Evolutionary conservation across 1,284 basidiomycete species (phyloP), one percentile per base, ranked within the genome.

Genomic region (Pascua guehoae): DNA sequence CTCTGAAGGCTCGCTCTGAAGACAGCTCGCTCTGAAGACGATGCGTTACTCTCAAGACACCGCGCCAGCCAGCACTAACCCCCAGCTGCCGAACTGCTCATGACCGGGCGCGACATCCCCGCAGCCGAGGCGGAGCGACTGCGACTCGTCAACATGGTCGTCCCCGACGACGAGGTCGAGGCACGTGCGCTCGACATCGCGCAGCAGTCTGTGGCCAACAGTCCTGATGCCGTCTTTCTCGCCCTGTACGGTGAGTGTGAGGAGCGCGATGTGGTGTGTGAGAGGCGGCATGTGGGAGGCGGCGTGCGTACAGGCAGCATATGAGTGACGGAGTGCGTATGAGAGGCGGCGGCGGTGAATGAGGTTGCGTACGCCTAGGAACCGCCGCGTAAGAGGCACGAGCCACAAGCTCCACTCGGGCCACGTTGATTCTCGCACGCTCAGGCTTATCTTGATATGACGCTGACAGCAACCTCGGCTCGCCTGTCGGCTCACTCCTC

Each of bases 121-220:
- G 41, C 59, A 9, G 40, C 9, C 15, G 59, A 60, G 42, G 59
- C 59, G 0, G 44, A 45, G 46, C 46, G 43, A 2, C 18, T 32
- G 10, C 52, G 55, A 0, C 52, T 60, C 12, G 55, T 60, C 8
- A 60, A 57, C 52, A 37, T 40, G 24, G 52, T 60, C 14, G 59
- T 60, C 10, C 59, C 59, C 24, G 59, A 60, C 40, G 52, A 48
- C 39, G 15, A 54, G n/a, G 59, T 60, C 8, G 59, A 60, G 3
- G 37, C 41, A 1, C 41, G 43, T 8, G 59, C 59, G 1, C 32
- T 60, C 15, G 44, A 57, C 45, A 45, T 60, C 12, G 55, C 59
- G 11, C 11, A 9, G 17, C 49, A 56, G 49, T 57, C 55, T 0
- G 59, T 49, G 9, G 54, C 45, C 15, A 60, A 60, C 49, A 37